phyloP scores from a whole-genome alignment of 2,329 filamentous ascomycete genomes.

The Aspergillus persii region DNA sequence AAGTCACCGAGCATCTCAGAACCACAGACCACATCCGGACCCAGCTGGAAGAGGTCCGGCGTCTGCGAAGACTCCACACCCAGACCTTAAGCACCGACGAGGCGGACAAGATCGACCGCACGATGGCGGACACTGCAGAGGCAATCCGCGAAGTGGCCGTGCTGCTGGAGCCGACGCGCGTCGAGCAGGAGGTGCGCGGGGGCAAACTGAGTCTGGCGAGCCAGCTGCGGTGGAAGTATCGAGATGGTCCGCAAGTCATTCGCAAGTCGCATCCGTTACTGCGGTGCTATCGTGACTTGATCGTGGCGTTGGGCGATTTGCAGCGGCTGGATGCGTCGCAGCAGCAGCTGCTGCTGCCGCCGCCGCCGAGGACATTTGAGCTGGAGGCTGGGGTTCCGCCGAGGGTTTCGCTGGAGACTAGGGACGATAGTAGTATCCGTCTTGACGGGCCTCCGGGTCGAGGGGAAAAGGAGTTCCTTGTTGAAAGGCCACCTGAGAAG shows the following conservation, averaged over 20 bases:
- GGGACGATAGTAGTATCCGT: background rate
- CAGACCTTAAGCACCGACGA: slow-evolving; percentile 12
- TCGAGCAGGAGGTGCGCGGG: slow-evolving; percentile 18
- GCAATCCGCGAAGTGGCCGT: slow-evolving; percentile 30
- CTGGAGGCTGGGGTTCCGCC: slow-evolving; percentile 3
- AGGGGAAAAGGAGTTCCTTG: too few species aligned
- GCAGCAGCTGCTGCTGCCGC: too few species aligned
- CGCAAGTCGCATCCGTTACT: slow-evolving; percentile 17
- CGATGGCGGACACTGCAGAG: slow-evolving; percentile 33
- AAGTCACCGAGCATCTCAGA: slow-evolving; percentile 8
- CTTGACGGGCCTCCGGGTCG: background rate
- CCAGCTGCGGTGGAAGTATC: slow-evolving; percentile 20
- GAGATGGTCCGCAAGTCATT: slow-evolving; percentile 14
- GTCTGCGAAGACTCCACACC: slow-evolving; percentile 12
- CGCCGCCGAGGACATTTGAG: slow-evolving; percentile 1
- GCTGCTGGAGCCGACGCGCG: slow-evolving; percentile 20
- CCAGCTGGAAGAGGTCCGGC: slow-evolving; percentile 19
- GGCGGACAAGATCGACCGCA: slow-evolving; percentile 23
- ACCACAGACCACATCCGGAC: slow-evolving; percentile 14
- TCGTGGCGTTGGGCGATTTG: slow-evolving; percentile 19
- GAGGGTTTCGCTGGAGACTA: background rate
- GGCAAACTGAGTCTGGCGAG: slow-evolving; percentile 12
- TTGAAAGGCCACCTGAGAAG: background rate
- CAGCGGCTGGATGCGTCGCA: background rate
- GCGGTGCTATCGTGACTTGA: slow-evolving; percentile 18